Evolutionary conservation across 768 basidiomycete genomes (phyloP).

Genomic region (Trametes punicea): DNA sequence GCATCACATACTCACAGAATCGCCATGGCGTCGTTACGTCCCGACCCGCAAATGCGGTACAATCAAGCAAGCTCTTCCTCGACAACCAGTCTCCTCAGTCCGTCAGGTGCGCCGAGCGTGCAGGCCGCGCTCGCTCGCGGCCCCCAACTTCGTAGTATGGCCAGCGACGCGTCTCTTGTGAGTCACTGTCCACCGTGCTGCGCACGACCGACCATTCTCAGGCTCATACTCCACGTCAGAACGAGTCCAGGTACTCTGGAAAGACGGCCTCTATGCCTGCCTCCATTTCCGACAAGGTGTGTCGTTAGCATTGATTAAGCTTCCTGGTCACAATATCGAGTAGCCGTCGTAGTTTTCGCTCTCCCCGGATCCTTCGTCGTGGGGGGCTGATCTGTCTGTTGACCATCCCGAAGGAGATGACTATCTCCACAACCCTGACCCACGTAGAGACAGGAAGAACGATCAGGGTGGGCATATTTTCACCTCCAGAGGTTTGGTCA

Average conservation of each 20-base stretch:
- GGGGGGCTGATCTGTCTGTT: slow-evolving; percentile 66
- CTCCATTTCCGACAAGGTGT: slow-evolving; percentile 26
- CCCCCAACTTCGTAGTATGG: slow-evolving; percentile 17
- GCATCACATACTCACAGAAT: background rate
- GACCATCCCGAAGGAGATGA: slow-evolving; percentile 57
- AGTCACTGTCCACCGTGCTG: background rate
- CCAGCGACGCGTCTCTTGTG: slow-evolving; percentile 23
- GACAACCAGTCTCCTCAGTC: slow-evolving; percentile 21
- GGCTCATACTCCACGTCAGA: slow-evolving; percentile 9
- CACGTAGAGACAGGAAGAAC: slow-evolving; percentile 27
- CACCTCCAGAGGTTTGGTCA: slow-evolving; percentile 61
- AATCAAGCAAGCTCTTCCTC: slow-evolving; percentile 18
- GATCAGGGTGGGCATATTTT: slow-evolving; percentile 45
- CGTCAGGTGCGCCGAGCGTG: slow-evolving; percentile 17
- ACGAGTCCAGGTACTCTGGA: slow-evolving; percentile 20
- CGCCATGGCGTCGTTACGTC: slow-evolving; percentile 20
- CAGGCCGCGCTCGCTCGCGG: slow-evolving; percentile 18
- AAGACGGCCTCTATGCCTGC: slow-evolving; percentile 16
- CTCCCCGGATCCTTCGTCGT: slow-evolving; percentile 66
- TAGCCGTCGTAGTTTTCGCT: slow-evolving; percentile 58
- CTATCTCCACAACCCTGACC: slow-evolving; percentile 66
- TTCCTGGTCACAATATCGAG: background rate
- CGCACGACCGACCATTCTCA: background rate
- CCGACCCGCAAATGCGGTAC: slow-evolving; percentile 17
- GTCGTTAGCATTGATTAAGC: background rate